Evolutionary conservation across 73 alveolate species (phyloP).

Genomic region (Vitrella brassicaformis): DNA sequence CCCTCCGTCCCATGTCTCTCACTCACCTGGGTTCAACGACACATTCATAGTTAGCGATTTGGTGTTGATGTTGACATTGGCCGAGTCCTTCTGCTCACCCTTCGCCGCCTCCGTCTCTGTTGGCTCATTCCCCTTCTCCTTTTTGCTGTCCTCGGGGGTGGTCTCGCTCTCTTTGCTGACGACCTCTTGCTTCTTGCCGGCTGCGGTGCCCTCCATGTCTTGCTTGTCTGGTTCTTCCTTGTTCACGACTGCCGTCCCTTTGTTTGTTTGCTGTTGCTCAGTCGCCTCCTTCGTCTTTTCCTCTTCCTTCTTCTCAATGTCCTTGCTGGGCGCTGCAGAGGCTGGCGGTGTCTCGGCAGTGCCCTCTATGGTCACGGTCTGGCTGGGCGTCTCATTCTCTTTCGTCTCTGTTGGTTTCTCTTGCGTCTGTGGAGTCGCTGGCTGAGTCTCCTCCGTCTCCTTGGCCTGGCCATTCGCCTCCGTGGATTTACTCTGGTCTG

Average conservation of each 20-base stretch:
- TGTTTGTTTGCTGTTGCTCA: background rate
- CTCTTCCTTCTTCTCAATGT: background rate
- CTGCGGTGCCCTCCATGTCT: background rate
- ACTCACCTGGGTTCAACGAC: no score
- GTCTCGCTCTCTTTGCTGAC: background rate
- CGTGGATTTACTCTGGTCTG: background rate
- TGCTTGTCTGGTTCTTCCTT: background rate
- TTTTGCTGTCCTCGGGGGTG: background rate
- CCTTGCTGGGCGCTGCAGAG: background rate
- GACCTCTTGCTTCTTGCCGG: background rate
- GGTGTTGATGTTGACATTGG: background rate
- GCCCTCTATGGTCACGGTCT: background rate
- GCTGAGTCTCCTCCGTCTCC: background rate
- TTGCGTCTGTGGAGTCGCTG: background rate
- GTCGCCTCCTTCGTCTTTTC: background rate
- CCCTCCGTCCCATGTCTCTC: no score
- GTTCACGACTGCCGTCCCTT: background rate
- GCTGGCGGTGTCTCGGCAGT: background rate
- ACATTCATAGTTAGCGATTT: no score
- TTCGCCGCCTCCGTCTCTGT: no score
- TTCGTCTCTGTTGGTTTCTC: background rate
- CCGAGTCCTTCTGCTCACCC: no score
- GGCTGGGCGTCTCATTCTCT: background rate
- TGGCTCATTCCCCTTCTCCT: background rate
- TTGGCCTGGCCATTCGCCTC: background rate